These are phyloP conservation scores for Jaapia argillacea DNA, from an alignment of 768 basidiomycete species.

Conservation along the genomic window DNA sequence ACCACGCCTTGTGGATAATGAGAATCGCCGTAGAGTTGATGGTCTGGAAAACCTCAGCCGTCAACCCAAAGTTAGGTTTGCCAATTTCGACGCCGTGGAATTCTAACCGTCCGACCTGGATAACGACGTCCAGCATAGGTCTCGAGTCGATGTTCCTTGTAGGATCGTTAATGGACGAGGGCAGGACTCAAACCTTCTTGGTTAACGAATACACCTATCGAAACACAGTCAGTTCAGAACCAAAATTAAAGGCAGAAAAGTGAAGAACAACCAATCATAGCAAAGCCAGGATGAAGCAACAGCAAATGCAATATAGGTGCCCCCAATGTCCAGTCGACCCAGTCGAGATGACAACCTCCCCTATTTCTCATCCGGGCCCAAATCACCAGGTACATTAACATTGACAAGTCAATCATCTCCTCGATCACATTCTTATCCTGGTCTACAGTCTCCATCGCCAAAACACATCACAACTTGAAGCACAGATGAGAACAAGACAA, in stretches of 20 bases:
- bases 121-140: not conserved
- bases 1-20: constrained; percentile 8
- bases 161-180: not conserved
- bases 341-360: constrained; percentile 2
- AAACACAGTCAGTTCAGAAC: not conserved
- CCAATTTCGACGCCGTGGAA: constrained; percentile 1
- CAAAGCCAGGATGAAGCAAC: not conserved
- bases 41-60: not conserved
- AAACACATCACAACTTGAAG: too few species aligned
- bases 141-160: not conserved
- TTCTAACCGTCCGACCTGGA: not conserved
- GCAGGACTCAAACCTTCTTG: not conserved
- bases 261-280: constrained; percentile 1
- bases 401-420: constrained; percentile 2
- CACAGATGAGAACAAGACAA: too few species aligned
- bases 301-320: not conserved
- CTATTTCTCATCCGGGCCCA: not conserved
- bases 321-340: constrained; percentile 3
- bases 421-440: constrained; percentile 3
- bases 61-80: constrained; percentile 1
- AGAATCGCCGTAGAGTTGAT: constrained; percentile 3
- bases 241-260: not conserved
- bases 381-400: constrained; percentile 3
- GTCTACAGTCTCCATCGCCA: constrained; percentile 1
- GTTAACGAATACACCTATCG: not conserved